Conservation (phyloP, 2,329 filamentous ascomycete species). For the Teratosphaeria destructans region DNA sequence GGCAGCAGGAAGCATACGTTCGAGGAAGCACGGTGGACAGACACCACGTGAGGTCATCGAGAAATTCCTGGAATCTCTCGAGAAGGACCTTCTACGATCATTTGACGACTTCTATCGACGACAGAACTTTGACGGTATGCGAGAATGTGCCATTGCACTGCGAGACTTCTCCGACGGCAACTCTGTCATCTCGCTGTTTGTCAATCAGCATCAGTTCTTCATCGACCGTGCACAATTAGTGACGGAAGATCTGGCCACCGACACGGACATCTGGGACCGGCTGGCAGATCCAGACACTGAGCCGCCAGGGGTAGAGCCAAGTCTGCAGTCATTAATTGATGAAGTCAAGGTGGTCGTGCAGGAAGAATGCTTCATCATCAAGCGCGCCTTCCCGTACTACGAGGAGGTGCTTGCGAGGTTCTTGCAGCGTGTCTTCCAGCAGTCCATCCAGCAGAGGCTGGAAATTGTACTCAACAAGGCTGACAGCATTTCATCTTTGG, state of each 20-base stretch:
- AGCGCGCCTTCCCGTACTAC: constrained; percentile 89
- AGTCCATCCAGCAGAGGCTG: constrained; percentile 90
- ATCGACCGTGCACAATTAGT: constrained; percentile 91
- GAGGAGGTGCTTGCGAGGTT: constrained; percentile 91
- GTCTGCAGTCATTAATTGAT: constrained; percentile 81
- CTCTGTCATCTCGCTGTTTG: constrained; percentile 90
- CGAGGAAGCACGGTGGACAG: constrained; percentile 34
- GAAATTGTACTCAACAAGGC: constrained; percentile 96
- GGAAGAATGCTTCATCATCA: constrained; percentile 94
- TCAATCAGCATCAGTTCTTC: constrained; percentile 99
- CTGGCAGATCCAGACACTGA: constrained; percentile 91
- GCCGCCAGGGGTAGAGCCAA: constrained; percentile 82
- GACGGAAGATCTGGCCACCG: constrained; percentile 68
- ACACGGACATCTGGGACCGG: constrained; percentile 71
- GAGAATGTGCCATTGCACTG: constrained; percentile 86
- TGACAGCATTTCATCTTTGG: constrained; percentile 78
- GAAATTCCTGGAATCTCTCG: constrained; percentile 89
- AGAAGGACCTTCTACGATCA: constrained; percentile 89
- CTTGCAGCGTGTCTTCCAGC: constrained; percentile 90
- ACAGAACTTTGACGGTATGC: constrained; percentile 96
- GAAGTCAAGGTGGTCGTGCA: constrained; percentile 94
- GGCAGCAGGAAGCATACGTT: constrained; percentile 41
- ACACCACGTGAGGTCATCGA: constrained; percentile 69
- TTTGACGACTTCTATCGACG: constrained; percentile 95
- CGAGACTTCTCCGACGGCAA: constrained; percentile 93